These are phyloP conservation scores for Eucalyptus tenuipes DNA, from an alignment of 345 rosid species.

Conservation along the genomic window DNA sequence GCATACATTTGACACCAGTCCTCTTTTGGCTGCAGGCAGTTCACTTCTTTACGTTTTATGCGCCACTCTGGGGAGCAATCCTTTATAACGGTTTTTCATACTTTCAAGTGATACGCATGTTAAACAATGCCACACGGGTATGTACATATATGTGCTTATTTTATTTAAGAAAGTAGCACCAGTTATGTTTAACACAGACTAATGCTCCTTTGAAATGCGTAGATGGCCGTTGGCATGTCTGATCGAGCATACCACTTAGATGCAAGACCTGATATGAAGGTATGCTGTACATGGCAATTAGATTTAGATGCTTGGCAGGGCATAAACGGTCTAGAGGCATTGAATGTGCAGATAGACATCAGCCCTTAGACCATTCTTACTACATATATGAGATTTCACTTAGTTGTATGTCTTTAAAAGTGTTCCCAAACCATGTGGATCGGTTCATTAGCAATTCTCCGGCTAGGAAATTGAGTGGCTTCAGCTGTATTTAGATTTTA, in stretches of 20 bases:
- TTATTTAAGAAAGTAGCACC: not conserved
- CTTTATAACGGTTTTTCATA: conserved; percentile 91
- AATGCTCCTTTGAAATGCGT: conserved; percentile 1
- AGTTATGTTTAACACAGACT: not conserved
- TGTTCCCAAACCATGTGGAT: not conserved
- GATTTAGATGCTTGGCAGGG: not conserved
- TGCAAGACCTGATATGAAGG: conserved; percentile 71
- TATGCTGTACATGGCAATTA: not conserved
- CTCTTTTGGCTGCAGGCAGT: conserved; percentile 51
- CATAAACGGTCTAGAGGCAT: not conserved
- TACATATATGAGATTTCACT: not conserved
- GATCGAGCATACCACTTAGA: conserved; percentile 58
- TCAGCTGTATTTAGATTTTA: not conserved
- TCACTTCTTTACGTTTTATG: conserved; percentile 79
- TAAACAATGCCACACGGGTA: conserved; percentile 89
- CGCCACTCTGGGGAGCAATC: conserved; percentile 94
- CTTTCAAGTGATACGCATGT: conserved; percentile 93
- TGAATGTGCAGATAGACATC: not conserved
- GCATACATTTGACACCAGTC: not conserved
- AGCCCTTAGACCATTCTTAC: not conserved
- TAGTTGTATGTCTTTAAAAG: not conserved
- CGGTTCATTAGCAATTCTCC: not conserved
- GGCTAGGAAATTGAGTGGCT: not conserved
- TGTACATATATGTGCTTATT: not conserved
- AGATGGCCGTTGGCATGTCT: conserved; percentile 97